Conservation (phyloP, 2,329 filamentous ascomycete genomes). For the Exophiala oligosperma region DNA sequence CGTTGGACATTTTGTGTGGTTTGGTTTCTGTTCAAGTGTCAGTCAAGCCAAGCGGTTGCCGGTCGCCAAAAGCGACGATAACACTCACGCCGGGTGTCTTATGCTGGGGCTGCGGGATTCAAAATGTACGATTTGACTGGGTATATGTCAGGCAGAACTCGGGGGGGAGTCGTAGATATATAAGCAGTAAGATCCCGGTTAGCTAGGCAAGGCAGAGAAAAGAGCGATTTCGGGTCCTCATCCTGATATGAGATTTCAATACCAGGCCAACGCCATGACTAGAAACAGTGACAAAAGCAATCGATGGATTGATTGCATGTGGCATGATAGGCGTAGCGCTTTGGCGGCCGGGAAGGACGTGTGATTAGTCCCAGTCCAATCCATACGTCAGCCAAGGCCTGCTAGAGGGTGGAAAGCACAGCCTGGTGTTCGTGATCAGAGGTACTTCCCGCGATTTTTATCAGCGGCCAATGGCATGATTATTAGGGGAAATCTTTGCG, state of each 20-base stretch:
- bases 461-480: background rate
- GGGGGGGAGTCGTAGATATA: no score
- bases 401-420: background rate
- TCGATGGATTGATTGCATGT: background rate
- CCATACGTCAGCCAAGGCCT: background rate
- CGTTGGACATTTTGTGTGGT: conserved; percentile 25
- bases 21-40: background rate
- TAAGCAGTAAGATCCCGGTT: no score
- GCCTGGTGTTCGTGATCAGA: background rate
- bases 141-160: background rate
- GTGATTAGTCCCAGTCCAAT: background rate
- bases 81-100: background rate
- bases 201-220: background rate
- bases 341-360: background rate
- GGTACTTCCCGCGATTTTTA: background rate
- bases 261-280: background rate
- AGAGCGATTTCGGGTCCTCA: background rate
- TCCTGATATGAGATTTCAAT: background rate
- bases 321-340: background rate
- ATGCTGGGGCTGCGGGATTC: background rate
- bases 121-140: background rate
- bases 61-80: background rate
- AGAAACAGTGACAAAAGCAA: background rate
- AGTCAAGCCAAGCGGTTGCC: background rate
- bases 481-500: background rate